A percentile compares a stretch with the other conserved stretches of the same genome.
phyloP scores from a whole-genome alignment of 768 basidiomycete species.

The Holtermannia corniformis region DNA sequence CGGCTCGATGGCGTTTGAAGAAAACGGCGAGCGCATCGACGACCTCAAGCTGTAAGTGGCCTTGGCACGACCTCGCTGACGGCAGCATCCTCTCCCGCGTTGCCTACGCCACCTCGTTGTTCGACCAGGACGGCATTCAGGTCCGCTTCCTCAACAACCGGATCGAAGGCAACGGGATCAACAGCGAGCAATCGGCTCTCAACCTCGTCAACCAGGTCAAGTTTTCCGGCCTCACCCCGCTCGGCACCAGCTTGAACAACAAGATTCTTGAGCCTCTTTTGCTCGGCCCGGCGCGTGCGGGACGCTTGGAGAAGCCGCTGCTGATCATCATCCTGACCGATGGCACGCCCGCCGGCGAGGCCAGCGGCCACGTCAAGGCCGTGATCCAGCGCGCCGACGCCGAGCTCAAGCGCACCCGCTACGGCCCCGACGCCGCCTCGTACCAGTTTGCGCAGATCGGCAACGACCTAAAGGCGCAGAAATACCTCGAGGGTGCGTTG shows the following conservation, averaged over 20 bases:
- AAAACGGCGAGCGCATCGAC: conserved; percentile 44
- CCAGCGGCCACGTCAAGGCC: conserved; percentile 33
- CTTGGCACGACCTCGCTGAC: conserved; percentile 4
- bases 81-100: conserved; percentile 38
- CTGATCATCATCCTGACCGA: conserved; percentile 41
- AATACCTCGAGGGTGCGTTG: conserved; percentile 31
- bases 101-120: conserved; percentile 41
- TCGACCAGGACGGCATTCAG: conserved; percentile 44
- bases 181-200: conserved; percentile 35
- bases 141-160: conserved; percentile 44
- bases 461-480: conserved; percentile 40
- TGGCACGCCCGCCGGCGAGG: conserved; percentile 35
- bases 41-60: conserved; percentile 42
- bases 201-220: conserved; percentile 41
- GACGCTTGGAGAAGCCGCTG: conserved; percentile 42
- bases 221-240: conserved; percentile 36
- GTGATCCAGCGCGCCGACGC: conserved; percentile 36
- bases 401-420: conserved; percentile 35
- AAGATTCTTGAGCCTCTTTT: conserved; percentile 45
- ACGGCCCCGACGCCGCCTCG: conserved; percentile 39
- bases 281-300: conserved; percentile 38
- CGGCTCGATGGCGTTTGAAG: conserved; percentile 41
- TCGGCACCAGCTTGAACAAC: conserved; percentile 41
- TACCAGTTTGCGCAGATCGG: conserved; percentile 41
- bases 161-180: conserved; percentile 42